These are phyloP conservation scores for Suillus cothurnatus DNA, from an alignment of 768 basidiomycete genomes.

Conservation along the genomic window DNA sequence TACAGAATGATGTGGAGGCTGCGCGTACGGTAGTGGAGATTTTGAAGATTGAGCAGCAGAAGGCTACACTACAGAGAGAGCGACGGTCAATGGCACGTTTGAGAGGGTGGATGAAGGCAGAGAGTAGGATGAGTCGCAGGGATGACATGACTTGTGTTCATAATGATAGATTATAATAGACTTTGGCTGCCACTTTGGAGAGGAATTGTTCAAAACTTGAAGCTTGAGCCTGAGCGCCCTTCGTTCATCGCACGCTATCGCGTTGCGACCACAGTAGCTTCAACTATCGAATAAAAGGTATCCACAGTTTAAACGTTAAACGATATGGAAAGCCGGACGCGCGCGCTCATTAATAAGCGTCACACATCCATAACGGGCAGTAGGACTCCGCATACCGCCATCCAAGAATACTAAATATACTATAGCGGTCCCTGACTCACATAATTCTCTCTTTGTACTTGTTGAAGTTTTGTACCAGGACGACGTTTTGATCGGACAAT, in stretches of 20 bases:
- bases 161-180: conserved; percentile 5
- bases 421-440: too few relatives aligned
- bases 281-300: too few relatives aligned
- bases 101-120: neutral
- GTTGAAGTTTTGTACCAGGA: too few relatives aligned
- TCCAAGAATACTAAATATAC: too few relatives aligned
- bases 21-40: conserved; percentile 58
- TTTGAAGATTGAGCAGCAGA: conserved; percentile 44
- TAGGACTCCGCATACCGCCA: neutral
- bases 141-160: neutral
- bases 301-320: too few relatives aligned
- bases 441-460: too few relatives aligned
- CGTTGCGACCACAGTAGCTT: neutral
- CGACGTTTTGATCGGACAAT: too few relatives aligned
- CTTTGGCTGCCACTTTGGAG: neutral
- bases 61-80: conserved; percentile 4
- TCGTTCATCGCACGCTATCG: neutral
- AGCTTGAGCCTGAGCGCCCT: too few relatives aligned
- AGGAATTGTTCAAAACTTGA: neutral
- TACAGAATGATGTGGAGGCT: conserved; percentile 53
- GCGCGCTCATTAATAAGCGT: neutral
- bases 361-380: neutral
- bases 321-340: too few relatives aligned
- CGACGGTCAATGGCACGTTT: neutral
- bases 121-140: neutral